Base-by-base conservation (phyloP, 768 basidiomycete species). In the Suillus decipiens region DNA sequence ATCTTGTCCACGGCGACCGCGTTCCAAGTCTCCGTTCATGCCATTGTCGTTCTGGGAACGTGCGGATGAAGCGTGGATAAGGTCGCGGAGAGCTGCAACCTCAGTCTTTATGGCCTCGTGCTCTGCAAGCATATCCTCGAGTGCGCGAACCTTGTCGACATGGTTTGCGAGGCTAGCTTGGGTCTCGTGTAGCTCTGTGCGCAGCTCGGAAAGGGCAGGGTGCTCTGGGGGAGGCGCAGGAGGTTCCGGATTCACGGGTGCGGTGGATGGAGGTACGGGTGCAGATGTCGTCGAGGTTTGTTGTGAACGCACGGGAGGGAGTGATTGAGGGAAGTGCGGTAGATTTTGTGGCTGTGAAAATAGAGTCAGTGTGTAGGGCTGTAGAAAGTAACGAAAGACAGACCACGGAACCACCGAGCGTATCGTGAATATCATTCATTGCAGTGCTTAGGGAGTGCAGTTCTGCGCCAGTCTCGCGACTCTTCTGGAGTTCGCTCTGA, bases 401-500 rank as follows among this genome's bases (percentile, higher is more conserved):
- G 62, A 95, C 94, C 71, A 91, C 68, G 41, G 86, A 83, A 2
- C 96, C 96, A 39, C 91, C 90, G 6, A 99, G 80, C 0, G 92
- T 95, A 68, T 97, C 94, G 64, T 93, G 89, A 50, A 98, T 92
- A n/a, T 97, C 95, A 47, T 80, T 85, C 86, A 99, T 93, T 5
- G 91, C 83, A 14, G 84, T 84, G 17, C 85, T 89, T 37, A 98
- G 78, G 0, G 85, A 85, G 65, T 88, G 86, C 4, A 99, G 80
- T 71, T 99, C 96, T 0, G 88, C 82, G 15, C 93, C 93, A 0
- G 96, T 97, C 72, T 99, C 96, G 19, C 93, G 86, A 70, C 93
- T 95, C 78, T 96, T 97, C 77, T 92, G 90, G n/a, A 99, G 86
- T 73, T 99, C 96, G 66, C 89, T 88, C 73, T 98, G 96, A 2